Percentiles rank a stretch among this genome's conserved stretches.
Evolutionary conservation across 2,329 filamentous ascomycete species (phyloP).

Genomic region (Pseudocercospora ulei): DNA sequence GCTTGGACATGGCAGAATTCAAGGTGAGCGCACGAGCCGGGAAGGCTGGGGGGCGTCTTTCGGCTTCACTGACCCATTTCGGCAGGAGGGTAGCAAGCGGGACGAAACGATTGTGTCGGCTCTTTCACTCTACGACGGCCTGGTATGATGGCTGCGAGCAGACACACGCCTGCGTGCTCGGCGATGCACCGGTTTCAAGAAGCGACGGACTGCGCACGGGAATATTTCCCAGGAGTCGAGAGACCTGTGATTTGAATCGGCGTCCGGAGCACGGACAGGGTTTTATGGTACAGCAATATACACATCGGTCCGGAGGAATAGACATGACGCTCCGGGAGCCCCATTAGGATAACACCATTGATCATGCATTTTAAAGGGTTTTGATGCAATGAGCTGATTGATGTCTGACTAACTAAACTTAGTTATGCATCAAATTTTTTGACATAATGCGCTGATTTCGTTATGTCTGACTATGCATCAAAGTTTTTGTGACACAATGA

Average conservation of each 20-base stretch:
- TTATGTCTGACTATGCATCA: no score
- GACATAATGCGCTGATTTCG: no score
- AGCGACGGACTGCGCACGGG: constrained; percentile 1
- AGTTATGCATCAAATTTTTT: no score
- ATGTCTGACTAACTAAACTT: no score
- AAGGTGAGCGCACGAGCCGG: constrained; percentile 43
- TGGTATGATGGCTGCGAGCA: constrained; percentile 48
- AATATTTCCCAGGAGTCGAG: not conserved
- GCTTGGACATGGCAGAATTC: constrained; percentile 93
- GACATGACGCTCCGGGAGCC: no score
- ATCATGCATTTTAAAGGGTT: no score
- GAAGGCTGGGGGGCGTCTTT: not conserved
- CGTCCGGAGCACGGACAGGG: constrained; percentile 1
- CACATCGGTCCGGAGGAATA: not conserved
- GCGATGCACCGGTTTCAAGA: constrained; percentile 7
- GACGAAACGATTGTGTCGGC: constrained; percentile 98
- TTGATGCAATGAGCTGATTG: no score
- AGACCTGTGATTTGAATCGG: constrained; percentile 4
- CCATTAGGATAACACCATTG: constrained; percentile 5
- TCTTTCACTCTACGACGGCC: constrained; percentile 85
- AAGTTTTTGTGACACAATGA: no score
- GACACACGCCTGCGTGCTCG: not conserved
- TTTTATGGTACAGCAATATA: constrained; percentile 4
- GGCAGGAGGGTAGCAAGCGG: constrained; percentile 79
- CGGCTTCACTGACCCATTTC: constrained; percentile 15